phyloP scores from a whole-genome alignment of 306 rosid species.

The Arachis stenosperma region DNA sequence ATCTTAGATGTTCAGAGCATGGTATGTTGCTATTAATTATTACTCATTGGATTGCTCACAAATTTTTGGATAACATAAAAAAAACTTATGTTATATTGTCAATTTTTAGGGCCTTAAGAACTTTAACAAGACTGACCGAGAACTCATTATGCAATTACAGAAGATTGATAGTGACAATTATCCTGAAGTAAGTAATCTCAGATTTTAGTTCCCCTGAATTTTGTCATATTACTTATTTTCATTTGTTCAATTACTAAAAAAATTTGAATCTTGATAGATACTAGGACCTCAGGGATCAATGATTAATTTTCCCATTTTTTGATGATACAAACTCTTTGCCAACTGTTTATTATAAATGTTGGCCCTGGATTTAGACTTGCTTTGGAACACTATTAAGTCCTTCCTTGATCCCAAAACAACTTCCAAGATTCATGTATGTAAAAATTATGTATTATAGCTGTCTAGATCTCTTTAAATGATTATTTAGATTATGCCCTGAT shows the following conservation, averaged over 20 bases:
- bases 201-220: not conserved
- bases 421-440: slow-evolving; percentile 89
- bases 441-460: slow-evolving; percentile 23
- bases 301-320: slow-evolving; percentile 8
- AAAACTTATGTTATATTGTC: slow-evolving; percentile 34
- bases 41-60: slow-evolving; percentile 20
- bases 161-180: slow-evolving; percentile 95
- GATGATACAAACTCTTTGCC: slow-evolving; percentile 77
- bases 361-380: slow-evolving; percentile 92
- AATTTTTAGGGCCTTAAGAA: slow-evolving; percentile 81
- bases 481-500: not conserved
- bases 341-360: slow-evolving; percentile 97
- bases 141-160: slow-evolving; percentile 75
- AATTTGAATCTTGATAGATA: slow-evolving; percentile 11
- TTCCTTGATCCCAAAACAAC: slow-evolving; percentile 96
- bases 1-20: slow-evolving; percentile 98
- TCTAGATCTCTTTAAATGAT: slow-evolving; percentile 24
- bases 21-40: slow-evolving; percentile 60
- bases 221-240: no score
- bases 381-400: slow-evolving; percentile 86
- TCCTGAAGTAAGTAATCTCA: slow-evolving; percentile 68
- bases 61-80: not conserved
- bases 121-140: slow-evolving; percentile 90
- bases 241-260: no score
- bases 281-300: slow-evolving; percentile 23